Base-by-base conservation (phyloP, 2,329 filamentous ascomycete genomes). In the Aureobasidium sp. region DNA sequence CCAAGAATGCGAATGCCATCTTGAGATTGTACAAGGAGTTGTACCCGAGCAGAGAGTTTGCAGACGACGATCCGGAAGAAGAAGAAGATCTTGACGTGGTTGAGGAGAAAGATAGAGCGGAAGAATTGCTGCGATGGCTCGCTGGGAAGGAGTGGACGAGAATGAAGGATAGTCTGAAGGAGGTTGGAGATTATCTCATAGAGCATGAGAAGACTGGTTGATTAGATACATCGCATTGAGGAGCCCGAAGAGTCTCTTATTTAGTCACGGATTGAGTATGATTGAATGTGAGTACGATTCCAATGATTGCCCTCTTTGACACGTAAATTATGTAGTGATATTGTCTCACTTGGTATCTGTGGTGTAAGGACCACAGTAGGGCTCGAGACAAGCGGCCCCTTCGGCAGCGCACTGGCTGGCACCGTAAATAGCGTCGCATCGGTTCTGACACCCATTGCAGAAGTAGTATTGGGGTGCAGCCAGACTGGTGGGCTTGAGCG, bases 1-100 rank as follows among this genome's bases (percentile, higher is more conserved):
- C 75, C 0, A 79, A 75, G 61, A 81, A 73, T 49, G 81, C 76
- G 69, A 79, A 81, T 25, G 66, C 75, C 2, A 65, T 82, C 16
- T 64, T 81, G 10, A 66, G 62, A 0, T 68, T 75, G 10, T 67
- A 78, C 44, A 68, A 73, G 32, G 71, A 74, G 47, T 32, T 74
- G 3, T 73, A 73, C 49, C 79, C 80, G 0, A 68, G 75, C 3
- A 73, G 72, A 53, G 65, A 66, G 25, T 76, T 80, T 59, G 64
- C 69, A 7, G 62, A 69, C 27, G 66, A 68, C 6, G 55, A 59
- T 59, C 45, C 42, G 11, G 29, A 64, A 16, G 64, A 66, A 21
- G 65, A 49, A 8, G 57, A 57, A 11, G 69, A 71, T 62, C 37
- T 69, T 47, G 25, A 41, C 5, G 68, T 65, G 9, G 68, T 69